A percentile compares a stretch with the other conserved stretches of the same genome.
Evolutionary conservation across 768 basidiomycete genomes (phyloP).

Genomic region (Mycena crocata): DNA sequence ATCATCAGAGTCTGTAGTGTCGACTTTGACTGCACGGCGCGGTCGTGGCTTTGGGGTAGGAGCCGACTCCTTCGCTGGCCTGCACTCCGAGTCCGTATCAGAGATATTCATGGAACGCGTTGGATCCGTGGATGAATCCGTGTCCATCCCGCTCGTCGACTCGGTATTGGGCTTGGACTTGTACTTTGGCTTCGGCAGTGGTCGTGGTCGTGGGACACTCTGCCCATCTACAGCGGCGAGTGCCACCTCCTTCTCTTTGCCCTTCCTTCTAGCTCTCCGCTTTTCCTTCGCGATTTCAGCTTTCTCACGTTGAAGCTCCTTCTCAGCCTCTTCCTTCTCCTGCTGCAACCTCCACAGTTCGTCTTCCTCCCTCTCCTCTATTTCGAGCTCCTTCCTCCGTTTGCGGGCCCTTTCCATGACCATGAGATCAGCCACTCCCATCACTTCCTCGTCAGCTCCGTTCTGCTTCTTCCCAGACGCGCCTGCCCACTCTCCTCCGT

Average conservation of each 20-base stretch:
- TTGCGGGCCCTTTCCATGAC: slow-evolving; percentile 66
- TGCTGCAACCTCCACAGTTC: slow-evolving; percentile 35
- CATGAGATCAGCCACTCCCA: slow-evolving; percentile 62
- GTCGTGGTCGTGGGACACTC: slow-evolving; percentile 17
- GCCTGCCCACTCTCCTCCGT: slow-evolving; percentile 53
- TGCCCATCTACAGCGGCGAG: slow-evolving; percentile 1
- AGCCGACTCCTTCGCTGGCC: not conserved
- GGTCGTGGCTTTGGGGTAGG: slow-evolving; percentile 15
- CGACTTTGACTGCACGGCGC: not conserved
- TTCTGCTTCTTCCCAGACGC: slow-evolving; percentile 37
- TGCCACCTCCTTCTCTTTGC: slow-evolving; percentile 21
- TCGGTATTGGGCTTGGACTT: slow-evolving; percentile 12
- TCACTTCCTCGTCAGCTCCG: slow-evolving; percentile 38
- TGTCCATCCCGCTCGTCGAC: slow-evolving; percentile 25
- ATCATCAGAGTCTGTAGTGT: slow-evolving; percentile 4
- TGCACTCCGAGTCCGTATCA: slow-evolving; percentile 7
- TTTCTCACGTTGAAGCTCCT: slow-evolving; percentile 22
- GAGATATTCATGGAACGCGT: not conserved
- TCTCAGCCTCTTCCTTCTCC: slow-evolving; percentile 29
- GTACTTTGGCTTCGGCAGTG: slow-evolving; percentile 24
- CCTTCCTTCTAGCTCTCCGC: slow-evolving; percentile 26
- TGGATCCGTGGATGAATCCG: slow-evolving; percentile 17
- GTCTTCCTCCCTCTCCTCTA: slow-evolving; percentile 51
- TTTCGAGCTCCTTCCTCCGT: slow-evolving; percentile 62
- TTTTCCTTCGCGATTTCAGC: slow-evolving; percentile 25